Evolutionary conservation across 1,139 yeast species (phyloP).

Genomic region (Meyerozyma sp.): DNA sequence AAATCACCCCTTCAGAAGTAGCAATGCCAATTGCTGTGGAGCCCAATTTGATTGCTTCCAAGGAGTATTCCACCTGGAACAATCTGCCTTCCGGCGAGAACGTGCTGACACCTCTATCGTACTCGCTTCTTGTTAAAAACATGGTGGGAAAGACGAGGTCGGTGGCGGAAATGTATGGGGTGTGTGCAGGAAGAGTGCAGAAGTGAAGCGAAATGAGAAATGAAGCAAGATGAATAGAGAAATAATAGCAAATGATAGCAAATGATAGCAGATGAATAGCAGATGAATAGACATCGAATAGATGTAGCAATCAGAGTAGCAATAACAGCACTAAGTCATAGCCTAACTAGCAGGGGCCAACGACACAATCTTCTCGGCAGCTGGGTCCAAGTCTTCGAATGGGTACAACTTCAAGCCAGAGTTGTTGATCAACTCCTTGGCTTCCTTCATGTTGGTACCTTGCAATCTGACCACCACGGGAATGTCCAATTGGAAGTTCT

Average conservation of each 20-base stretch:
- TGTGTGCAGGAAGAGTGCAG: neutral
- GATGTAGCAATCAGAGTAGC: neutral
- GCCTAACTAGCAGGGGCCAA: constrained; percentile 35
- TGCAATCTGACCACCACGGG: constrained; percentile 98
- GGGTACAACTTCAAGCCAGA: constrained; percentile 93
- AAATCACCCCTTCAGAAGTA: constrained; percentile 93
- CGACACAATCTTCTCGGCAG: constrained; percentile 92
- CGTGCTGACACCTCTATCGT: constrained; percentile 97
- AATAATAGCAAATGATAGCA: neutral
- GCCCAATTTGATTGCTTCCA: constrained; percentile 94
- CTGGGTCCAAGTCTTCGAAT: constrained; percentile 90
- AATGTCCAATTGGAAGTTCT: constrained; percentile 52
- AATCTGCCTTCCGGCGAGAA: constrained; percentile 98
- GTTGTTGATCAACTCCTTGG: constrained; percentile 77
- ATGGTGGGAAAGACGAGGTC: constrained; percentile 25
- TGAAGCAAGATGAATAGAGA: too few species aligned
- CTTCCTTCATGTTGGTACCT: constrained; percentile 93
- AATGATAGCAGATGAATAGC: too few species aligned
- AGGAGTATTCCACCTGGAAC: constrained; percentile 96
- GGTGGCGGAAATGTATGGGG: neutral
- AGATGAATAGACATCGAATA: too few species aligned
- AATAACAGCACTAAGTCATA: too few species aligned
- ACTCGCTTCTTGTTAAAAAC: constrained; percentile 98
- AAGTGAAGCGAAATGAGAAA: too few species aligned
- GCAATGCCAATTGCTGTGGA: constrained; percentile 97